phyloP scores from a whole-genome alignment of 352 stramenopile genomes.

The Thalassiosira livingstoniorum region DNA sequence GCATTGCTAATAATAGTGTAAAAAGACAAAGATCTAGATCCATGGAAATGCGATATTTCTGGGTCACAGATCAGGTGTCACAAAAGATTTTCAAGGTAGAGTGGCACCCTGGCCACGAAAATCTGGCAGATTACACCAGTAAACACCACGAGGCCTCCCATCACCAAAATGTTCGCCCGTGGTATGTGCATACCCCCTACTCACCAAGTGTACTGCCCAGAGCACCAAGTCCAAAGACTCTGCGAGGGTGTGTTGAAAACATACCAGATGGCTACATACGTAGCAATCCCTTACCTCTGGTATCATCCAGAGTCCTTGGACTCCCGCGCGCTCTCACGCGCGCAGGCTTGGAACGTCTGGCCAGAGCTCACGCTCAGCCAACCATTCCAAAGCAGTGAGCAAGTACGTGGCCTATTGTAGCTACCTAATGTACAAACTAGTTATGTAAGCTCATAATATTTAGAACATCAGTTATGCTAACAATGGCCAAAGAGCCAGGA shows the following conservation, averaged over 20 bases:
- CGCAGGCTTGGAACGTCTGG: no score
- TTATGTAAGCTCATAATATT: no score
- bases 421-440: no score
- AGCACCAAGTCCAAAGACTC: neutral
- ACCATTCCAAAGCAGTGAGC: no score
- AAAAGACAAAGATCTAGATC: neutral
- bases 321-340: no score
- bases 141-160: neutral
- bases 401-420: no score
- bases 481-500: no score
- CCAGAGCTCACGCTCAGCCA: no score
- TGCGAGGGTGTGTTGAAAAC: constrained; percentile 10
- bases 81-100: neutral
- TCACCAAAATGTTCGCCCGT: neutral
- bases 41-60: constrained; percentile 8
- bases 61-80: neutral
- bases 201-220: neutral
- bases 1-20: neutral
- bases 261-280: no score
- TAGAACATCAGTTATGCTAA: no score
- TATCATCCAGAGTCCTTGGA: no score
- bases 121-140: neutral
- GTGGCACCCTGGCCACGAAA: neutral
- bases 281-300: no score
- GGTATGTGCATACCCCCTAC: neutral